Base-by-base conservation (phyloP, 495 filamentous ascomycete species). In the Trichoderma orchidacearum region DNA sequence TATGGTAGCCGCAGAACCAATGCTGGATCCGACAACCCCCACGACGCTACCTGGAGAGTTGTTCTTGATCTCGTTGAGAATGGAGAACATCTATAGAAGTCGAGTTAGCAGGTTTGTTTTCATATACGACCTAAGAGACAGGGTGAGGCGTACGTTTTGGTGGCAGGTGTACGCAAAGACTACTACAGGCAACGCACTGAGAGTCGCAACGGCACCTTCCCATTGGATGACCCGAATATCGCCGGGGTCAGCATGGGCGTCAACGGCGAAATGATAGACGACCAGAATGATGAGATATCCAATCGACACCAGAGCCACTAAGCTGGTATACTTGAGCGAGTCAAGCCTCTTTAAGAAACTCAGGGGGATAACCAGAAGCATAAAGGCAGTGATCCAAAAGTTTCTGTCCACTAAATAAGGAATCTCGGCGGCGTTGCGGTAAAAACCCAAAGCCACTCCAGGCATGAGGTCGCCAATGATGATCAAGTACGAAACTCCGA, bases 401-500 rank as follows among this genome's bases (percentile, higher is more conserved):
- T 89, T 85, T 31, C 94, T 80, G 66, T 98, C 90, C 35, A 88
- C 75, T 51, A 96, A 72, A 63, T 87, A 96, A 17, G 80, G 76
- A 52, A 84, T 75, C 3, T 67, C 66, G 9, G 74, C 77, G 0
- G 77, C 80, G 4, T 75, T 77, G 38, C 75, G 72, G 50, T 85
- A 81, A 53, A 77, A 75, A 1, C 90, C 90, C 64, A 80, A 72
- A 0, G 93, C 82, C 8, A 98, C 93, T 3, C 88, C 93, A 1
- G 94, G 93, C 93, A 98, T 98, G 60, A 98, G 75, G 65, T 98
- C 93, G 17, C 93, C 93, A 62, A 98, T 97, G 61, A 98, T 96
- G 60, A 97, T 98, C 62, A 98, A 80, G 69, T 98, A 98, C 66
- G 90, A 95, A 38, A 97, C 86, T 7, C 86, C 94, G 17, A 98